Base-by-base conservation (phyloP, 179 eudicot species). In the Corrigiola litoralis region DNA sequence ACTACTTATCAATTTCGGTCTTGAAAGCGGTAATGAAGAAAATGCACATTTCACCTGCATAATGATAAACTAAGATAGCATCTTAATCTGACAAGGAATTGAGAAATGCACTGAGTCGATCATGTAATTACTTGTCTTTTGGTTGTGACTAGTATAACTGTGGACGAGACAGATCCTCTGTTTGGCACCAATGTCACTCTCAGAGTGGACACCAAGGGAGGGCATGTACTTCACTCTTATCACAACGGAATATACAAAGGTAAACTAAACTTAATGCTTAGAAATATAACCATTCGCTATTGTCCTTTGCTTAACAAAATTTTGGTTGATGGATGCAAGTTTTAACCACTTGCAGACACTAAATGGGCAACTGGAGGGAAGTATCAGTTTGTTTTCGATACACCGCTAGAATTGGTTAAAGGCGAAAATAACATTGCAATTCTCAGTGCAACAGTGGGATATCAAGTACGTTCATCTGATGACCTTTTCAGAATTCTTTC, bases 391-490 rank as follows among this genome's bases (percentile, higher is more conserved):
- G 29, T 42, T 0, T 78, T 70, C 42, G 73, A 70, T 18, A 7
- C 58, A 1, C 57, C 67, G 4, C 18, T 74, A 12, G 46, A 25
- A 4, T 5, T 74, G 56, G 59, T 53, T 1, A 38, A 68, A 31
- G 79, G 82, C 23, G 55, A 51, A 9, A 75, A 79, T 50, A 48
- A 51, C 2, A 74, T 81, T 31, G 31, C 65, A 6, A 58, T 81
- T 67, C 72, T 81, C 12, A 81, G 85, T 68, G 77, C 18, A n/a
- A 71, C 82, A 20, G 74, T 74, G 66, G 85, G 85, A 34, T 46
- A 58, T 20, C 52, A 42, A 55, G 74, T 70, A 62, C 25, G 63
- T 33, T 17, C n/a, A n/a, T n/a, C n/a, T n/a, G n/a, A n/a, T n/a
- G n/a, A n/a, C n/a, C n/a, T n/a, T n/a, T n/a, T n/a, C n/a, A n/a